phyloP scores from a whole-genome alignment of 352 stramenopile species.

The Globisporangium recalcitrans region DNA sequence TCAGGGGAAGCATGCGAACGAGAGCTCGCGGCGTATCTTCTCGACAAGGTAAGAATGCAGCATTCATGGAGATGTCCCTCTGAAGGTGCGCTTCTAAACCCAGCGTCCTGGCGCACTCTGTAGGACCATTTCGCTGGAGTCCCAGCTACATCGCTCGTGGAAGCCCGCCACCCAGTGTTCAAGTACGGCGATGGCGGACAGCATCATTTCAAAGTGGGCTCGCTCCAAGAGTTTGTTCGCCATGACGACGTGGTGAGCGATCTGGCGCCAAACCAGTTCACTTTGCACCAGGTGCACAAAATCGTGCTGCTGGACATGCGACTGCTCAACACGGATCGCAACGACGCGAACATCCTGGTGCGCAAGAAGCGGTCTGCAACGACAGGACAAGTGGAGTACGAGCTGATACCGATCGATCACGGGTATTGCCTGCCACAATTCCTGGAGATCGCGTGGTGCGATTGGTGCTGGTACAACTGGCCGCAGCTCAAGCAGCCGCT shows the following conservation, averaged over 20 bases:
- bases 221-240: conserved; percentile 95
- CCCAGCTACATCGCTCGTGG: conserved; percentile 73
- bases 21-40: conserved; percentile 96
- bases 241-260: conserved; percentile 94
- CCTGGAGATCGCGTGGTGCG: conserved; percentile 96
- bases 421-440: conserved; percentile 96
- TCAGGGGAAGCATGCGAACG: conserved; percentile 95
- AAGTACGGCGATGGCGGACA: conserved; percentile 52
- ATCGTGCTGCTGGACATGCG: conserved; percentile 98
- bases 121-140: conserved; percentile 84
- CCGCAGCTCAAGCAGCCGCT: conserved; percentile 83
- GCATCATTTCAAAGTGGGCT: conserved; percentile 92
- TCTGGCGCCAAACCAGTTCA: conserved; percentile 88
- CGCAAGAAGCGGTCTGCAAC: conserved; percentile 59
- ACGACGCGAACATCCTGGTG: conserved; percentile 97
- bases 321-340: conserved; percentile 96
- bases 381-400: conserved; percentile 67
- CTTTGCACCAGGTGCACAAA: conserved; percentile 93
- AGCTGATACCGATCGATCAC: conserved; percentile 99
- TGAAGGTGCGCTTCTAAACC: no score
- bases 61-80: no score
- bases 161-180: conserved; percentile 71
- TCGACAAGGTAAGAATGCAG: conserved; percentile 82
- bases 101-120: no score
- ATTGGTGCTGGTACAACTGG: conserved; percentile 99